phyloP scores from a whole-genome alignment of 1,139 yeast genomes.

The Sugiyamaella pinicola region DNA sequence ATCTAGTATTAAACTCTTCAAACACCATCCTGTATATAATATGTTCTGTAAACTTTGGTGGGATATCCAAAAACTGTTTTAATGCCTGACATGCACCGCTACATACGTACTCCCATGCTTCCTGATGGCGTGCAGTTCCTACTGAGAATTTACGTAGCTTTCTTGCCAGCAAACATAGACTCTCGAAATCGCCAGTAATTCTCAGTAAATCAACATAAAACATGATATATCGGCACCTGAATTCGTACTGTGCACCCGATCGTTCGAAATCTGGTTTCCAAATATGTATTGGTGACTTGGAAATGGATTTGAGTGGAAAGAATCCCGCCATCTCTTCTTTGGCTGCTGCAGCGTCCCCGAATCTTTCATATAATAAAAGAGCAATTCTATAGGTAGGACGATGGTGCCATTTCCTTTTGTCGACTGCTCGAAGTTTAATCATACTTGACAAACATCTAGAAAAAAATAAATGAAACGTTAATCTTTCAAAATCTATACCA shows the following conservation, averaged over 20 bases:
- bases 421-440: slow-evolving; percentile 53
- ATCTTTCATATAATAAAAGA: slow-evolving; percentile 56
- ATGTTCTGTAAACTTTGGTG: slow-evolving; percentile 56
- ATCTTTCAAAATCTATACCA: slow-evolving; percentile 4
- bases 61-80: slow-evolving; percentile 51
- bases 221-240: slow-evolving; percentile 67
- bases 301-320: slow-evolving; percentile 61
- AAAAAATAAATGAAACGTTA: slow-evolving; percentile 31
- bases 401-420: slow-evolving; percentile 92
- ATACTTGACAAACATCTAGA: slow-evolving; percentile 43
- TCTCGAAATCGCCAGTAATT: slow-evolving; percentile 57
- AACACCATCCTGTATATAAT: slow-evolving; percentile 52
- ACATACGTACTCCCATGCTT: slow-evolving; percentile 64
- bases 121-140: slow-evolving; percentile 64
- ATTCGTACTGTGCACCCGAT: slow-evolving; percentile 90
- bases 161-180: slow-evolving; percentile 62
- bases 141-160: slow-evolving; percentile 75
- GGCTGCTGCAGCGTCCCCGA: slow-evolving; percentile 57
- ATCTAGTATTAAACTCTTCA: slow-evolving; percentile 46
- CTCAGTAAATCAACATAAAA: slow-evolving; percentile 63
- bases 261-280: slow-evolving; percentile 94
- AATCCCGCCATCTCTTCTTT: slow-evolving; percentile 63
- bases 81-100: slow-evolving; percentile 55
- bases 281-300: slow-evolving; percentile 74
- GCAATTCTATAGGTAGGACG: slow-evolving; percentile 80